These are phyloP conservation scores for Metarhizium rileyi DNA, from an alignment of 2,329 filamentous ascomycete species.

Conservation along the genomic window DNA sequence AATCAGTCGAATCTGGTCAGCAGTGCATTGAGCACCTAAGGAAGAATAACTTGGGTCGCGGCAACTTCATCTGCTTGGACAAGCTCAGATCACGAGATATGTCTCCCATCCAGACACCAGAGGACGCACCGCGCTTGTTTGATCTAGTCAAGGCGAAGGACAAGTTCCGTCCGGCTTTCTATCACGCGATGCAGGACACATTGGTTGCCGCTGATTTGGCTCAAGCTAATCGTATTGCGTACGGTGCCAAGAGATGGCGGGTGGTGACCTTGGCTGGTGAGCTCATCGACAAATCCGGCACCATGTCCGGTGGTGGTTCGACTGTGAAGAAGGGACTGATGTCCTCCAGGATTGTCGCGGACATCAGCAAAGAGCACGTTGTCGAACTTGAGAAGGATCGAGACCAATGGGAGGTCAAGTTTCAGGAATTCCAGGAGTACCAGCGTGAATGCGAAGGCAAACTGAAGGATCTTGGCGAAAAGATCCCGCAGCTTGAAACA, in stretches of 20 bases:
- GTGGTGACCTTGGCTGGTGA: slow-evolving; percentile 94
- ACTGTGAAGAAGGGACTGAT: slow-evolving; percentile 86
- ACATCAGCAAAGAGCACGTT: slow-evolving; percentile 82
- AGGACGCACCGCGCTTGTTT: slow-evolving; percentile 85
- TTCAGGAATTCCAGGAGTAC: slow-evolving; percentile 75
- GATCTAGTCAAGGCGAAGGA: slow-evolving; percentile 86
- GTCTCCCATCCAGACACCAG: slow-evolving; percentile 73
- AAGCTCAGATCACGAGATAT: slow-evolving; percentile 73
- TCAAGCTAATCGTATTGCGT: slow-evolving; percentile 96
- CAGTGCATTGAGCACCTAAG: slow-evolving; percentile 96
- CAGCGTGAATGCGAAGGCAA: slow-evolving; percentile 69
- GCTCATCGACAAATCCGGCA: slow-evolving; percentile 95
- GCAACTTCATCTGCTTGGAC: slow-evolving; percentile 94
- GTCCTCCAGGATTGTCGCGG: slow-evolving; percentile 89
- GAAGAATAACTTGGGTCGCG: slow-evolving; percentile 93
- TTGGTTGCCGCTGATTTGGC: slow-evolving; percentile 84
- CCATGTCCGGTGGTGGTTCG: slow-evolving; percentile 94
- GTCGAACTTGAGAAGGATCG: slow-evolving; percentile 77
- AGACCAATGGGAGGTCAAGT: slow-evolving; percentile 73
- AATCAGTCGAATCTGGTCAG: slow-evolving; percentile 90
- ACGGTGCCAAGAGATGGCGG: slow-evolving; percentile 86
- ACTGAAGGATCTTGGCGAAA: slow-evolving; percentile 61
- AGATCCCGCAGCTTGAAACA: slow-evolving; percentile 78
- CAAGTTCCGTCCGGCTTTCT: slow-evolving; percentile 83
- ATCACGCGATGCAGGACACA: slow-evolving; percentile 90